Percentiles rank a stretch among this genome's conserved stretches.
These are phyloP conservation scores for Cyclotella baltica DNA, from an alignment of 108 stramenopile genomes.

Conservation along the genomic window DNA sequence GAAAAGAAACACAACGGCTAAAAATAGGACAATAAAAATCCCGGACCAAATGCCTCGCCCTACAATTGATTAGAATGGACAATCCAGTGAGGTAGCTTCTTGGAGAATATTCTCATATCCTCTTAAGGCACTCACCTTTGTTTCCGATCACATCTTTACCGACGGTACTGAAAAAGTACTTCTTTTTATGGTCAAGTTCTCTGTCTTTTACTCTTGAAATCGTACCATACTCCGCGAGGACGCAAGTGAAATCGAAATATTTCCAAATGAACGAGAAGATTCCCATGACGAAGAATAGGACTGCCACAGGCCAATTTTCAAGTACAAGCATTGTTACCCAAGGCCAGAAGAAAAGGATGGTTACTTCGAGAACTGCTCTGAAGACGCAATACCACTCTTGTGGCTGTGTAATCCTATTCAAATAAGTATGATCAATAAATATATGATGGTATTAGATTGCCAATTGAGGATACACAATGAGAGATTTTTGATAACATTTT, in stretches of 20 bases:
- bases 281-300: constrained; percentile 43
- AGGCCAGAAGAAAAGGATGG: constrained; percentile 65
- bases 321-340: constrained; percentile 42
- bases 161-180: constrained; percentile 56
- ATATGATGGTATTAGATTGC: neutral
- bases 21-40: constrained; percentile 44
- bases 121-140: constrained; percentile 10
- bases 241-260: constrained; percentile 48
- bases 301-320: constrained; percentile 27
- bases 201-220: constrained; percentile 28
- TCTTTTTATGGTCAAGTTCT: constrained; percentile 35
- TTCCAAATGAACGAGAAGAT: constrained; percentile 45
- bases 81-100: neutral
- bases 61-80: neutral
- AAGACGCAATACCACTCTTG: constrained; percentile 58
- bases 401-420: constrained; percentile 53
- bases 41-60: constrained; percentile 36
- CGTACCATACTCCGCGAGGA: constrained; percentile 49
- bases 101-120: no score
- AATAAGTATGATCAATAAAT: neutral
- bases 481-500: neutral
- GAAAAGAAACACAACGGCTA: constrained; percentile 58
- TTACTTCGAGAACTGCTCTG: constrained; percentile 52
- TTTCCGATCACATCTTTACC: constrained; percentile 49
- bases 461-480: neutral